Base-by-base conservation (phyloP, 2,329 filamentous ascomycete genomes). In the Tolypocladium endophyticum region DNA sequence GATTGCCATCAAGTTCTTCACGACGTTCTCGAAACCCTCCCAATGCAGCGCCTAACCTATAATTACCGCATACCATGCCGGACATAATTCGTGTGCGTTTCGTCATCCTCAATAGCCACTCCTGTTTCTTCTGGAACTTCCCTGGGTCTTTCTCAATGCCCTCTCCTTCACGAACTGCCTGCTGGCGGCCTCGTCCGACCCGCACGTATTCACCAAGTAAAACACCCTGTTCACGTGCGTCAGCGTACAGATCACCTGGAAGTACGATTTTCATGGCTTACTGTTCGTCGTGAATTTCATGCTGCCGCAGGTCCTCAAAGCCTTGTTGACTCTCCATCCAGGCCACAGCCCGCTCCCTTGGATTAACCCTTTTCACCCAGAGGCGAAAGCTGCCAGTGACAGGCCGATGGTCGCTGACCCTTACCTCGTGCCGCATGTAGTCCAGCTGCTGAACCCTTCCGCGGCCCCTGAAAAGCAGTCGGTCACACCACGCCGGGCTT, bases 401-500 rank as follows among this genome's bases (percentile, higher is more conserved):
- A 12, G 94, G 94, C 64, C 94, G 82, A 74, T 99, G 94, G 71
- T 99, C 94, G 38, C 90, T 96, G 6, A 93, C 89, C 61, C 87
- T 83, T 39, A 97, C 88, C 73, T 97, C 94, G 74, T 97, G 93
- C 56, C 94, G 80, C 56, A 83, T 80, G 73, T 99, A 99, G 64
- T 96, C 90, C 56, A 92, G 76, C 73, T 97, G 92, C 73, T 91
- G 87, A 67, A 97, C 87, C 59, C 89, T 85, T 35, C 90, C 90
- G 16, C 88, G 75, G 28, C 91, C 91, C 28, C 92, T 84, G 70
- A 91, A 96, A n/a, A 99, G 77, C 43, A 99, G 76, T 41, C 94
- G 85, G 76, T 99, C 94, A 72, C 94, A 99, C 94, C 94, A 99
- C 1, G 94, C 94, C 0, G 94, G 94, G 28, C 90, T 88, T 56